Conservation (phyloP, 148 eudicot genomes). For the Cornus suecica region DNA sequence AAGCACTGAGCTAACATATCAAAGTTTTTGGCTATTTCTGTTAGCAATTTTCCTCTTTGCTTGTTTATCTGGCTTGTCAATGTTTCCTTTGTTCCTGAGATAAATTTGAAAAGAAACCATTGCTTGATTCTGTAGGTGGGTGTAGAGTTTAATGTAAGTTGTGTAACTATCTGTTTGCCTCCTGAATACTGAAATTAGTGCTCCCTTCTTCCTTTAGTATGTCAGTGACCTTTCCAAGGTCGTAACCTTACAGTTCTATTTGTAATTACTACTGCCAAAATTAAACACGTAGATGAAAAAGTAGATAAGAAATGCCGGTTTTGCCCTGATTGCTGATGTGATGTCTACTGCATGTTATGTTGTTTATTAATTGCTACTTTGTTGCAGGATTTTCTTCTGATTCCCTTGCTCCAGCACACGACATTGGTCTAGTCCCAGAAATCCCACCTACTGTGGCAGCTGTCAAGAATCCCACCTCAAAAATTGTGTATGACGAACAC, state of each 20-base stretch:
- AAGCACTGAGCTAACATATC: background rate
- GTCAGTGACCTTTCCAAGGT: background rate
- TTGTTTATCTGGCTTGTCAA: background rate
- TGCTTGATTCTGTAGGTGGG: no score
- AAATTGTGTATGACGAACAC: constrained; percentile 26
- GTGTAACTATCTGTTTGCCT: background rate
- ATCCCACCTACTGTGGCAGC: constrained; percentile 26
- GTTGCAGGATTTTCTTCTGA: constrained; percentile 25
- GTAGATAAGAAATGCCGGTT: background rate
- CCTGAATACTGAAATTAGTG: background rate
- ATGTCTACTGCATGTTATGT: background rate
- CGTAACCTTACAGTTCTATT: background rate
- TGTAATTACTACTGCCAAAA: background rate
- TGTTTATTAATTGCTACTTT: background rate
- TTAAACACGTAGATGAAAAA: no score
- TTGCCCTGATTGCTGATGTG: background rate
- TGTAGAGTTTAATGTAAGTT: no score
- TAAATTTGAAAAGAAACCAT: background rate
- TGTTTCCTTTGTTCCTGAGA: background rate
- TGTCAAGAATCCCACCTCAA: constrained; percentile 27
- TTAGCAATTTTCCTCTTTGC: background rate
- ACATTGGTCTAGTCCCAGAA: constrained; percentile 13
- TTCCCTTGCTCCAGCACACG: constrained; percentile 19
- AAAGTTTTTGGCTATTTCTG: background rate
- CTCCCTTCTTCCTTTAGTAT: background rate